These are phyloP conservation scores for Sherardia arvensis DNA, from an alignment of 257 asterid genomes.

Conservation along the genomic window DNA sequence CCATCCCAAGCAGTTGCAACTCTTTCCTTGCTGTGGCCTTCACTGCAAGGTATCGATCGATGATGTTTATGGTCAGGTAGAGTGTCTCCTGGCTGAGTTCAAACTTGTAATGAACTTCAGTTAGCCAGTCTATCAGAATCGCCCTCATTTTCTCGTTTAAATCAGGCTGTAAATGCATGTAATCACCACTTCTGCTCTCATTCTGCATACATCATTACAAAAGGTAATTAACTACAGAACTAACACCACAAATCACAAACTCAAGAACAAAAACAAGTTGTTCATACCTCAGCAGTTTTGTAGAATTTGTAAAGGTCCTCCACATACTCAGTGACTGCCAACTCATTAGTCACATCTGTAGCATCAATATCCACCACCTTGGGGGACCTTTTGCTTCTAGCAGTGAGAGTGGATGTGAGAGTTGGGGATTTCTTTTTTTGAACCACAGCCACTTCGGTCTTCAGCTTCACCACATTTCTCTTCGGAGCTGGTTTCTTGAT, in stretches of 20 bases:
- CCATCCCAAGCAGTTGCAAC: constrained; percentile 67
- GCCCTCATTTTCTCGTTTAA: too few species aligned
- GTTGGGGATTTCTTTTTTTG: constrained; percentile 52
- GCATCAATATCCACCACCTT: too few species aligned
- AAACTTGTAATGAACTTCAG: too few species aligned
- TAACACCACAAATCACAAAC: too few species aligned
- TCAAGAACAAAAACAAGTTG: too few species aligned
- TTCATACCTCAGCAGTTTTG: constrained; percentile 63
- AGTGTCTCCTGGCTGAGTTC: too few species aligned
- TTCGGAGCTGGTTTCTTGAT: constrained; percentile 41
- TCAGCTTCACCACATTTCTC: too few species aligned
- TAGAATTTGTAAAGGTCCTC: constrained; percentile 76
- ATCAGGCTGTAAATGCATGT: constrained; percentile 74
- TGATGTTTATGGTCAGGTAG: too few species aligned
- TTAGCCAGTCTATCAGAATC: too few species aligned
- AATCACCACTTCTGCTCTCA: constrained; percentile 55
- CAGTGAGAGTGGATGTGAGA: constrained; percentile 71
- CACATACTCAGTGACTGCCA: too few species aligned
- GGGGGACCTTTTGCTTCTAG: constrained; percentile 34
- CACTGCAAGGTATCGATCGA: constrained; percentile 40
- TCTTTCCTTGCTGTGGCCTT: constrained; percentile 43
- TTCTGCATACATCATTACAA: constrained; percentile 24
- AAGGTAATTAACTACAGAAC: neutral
- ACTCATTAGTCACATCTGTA: too few species aligned
- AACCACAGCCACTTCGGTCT: constrained; percentile 45